Conservation (phyloP, 352 stramenopile species). For the Aphanomyces euteiches region DNA sequence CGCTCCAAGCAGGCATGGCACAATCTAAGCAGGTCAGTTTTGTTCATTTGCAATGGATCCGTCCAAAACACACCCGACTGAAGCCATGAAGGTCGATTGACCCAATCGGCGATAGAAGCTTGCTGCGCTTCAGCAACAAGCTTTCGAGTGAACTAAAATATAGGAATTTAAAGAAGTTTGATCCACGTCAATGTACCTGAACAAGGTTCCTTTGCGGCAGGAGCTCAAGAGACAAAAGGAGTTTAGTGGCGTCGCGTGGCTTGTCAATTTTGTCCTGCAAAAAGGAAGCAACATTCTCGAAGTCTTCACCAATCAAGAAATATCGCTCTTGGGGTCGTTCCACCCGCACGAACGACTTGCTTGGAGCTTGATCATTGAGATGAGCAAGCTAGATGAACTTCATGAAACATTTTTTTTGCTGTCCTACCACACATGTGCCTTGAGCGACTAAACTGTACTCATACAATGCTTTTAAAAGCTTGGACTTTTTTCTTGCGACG, state of each 20-base stretch:
- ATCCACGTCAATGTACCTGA: neutral
- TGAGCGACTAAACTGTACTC: neutral
- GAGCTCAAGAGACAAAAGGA: neutral
- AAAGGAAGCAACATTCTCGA: neutral
- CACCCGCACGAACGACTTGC: neutral
- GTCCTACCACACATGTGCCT: neutral
- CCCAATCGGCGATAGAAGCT: neutral
- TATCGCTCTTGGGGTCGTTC: neutral
- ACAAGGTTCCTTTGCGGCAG: neutral
- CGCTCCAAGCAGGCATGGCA: too few relatives aligned
- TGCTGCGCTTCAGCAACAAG: neutral
- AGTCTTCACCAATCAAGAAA: neutral
- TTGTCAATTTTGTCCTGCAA: neutral
- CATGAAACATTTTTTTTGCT: too few relatives aligned
- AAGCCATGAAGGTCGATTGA: neutral
- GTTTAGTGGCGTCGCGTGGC: neutral
- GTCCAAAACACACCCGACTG: too few relatives aligned
- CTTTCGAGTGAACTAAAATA: neutral
- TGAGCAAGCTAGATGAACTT: too few relatives aligned
- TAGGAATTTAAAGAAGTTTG: neutral
- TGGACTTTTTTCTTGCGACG: too few relatives aligned
- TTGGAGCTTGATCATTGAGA: neutral
- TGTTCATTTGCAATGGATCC: too few relatives aligned
- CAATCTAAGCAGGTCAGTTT: too few relatives aligned
- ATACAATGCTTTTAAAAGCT: neutral